A percentile compares a stretch with the other conserved stretches of the same genome.
Conservation (phyloP, 768 basidiomycete species). For the Lactifluus rugatus region DNA sequence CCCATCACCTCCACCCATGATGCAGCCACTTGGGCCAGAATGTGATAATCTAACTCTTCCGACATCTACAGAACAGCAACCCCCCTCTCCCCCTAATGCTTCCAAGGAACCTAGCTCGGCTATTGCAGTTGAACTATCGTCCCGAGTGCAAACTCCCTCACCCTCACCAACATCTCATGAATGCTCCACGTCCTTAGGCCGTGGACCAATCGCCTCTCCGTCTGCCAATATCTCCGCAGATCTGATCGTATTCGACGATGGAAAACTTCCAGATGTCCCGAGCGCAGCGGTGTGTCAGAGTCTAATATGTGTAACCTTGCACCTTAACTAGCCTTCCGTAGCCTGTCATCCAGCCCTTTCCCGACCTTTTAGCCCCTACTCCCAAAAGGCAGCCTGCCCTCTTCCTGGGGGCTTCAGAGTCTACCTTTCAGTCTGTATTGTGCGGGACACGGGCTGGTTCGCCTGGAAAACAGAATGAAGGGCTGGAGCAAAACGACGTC, state of each 20-base stretch:
- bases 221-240: not conserved
- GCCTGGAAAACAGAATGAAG: not conserved
- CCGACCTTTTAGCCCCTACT: slow-evolving; percentile 11
- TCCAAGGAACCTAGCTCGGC: not conserved
- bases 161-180: not conserved
- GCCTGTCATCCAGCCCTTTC: not conserved
- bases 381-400: not conserved
- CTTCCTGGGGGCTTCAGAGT: not conserved
- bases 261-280: not conserved
- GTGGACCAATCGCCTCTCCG: not conserved
- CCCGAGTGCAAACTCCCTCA: not conserved
- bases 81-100: not conserved
- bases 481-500: not conserved
- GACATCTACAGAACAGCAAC: not conserved
- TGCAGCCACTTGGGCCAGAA: slow-evolving; percentile 15
- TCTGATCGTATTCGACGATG: slow-evolving; percentile 6
- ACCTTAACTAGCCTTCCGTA: not conserved
- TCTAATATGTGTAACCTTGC: not conserved
- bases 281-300: not conserved
- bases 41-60: not conserved
- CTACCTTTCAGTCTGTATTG: not conserved
- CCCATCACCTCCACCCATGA: slow-evolving; percentile 55
- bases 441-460: not conserved
- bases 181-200: not conserved
- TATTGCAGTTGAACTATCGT: not conserved